Conservation (phyloP, 2,329 filamentous ascomycete genomes). For the Diaporthe helianthi region DNA sequence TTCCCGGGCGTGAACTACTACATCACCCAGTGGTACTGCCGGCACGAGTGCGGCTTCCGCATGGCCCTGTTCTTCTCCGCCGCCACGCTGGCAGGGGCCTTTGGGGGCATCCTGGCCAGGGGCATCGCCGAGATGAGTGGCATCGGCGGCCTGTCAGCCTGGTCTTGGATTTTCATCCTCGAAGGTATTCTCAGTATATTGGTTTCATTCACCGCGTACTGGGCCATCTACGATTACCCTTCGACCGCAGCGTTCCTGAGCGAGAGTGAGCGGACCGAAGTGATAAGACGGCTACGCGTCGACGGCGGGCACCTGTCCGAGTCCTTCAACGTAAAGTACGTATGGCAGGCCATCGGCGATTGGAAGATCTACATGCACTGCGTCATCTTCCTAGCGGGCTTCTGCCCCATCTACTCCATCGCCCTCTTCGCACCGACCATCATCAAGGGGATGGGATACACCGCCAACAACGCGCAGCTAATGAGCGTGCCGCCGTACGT, state of each 20-base stretch:
- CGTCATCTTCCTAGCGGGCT: conserved; percentile 67
- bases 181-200: conserved; percentile 61
- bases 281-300: conserved; percentile 51
- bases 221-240: conserved; percentile 65
- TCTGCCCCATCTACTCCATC: conserved; percentile 65
- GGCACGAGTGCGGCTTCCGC: conserved; percentile 66
- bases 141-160: conserved; percentile 60
- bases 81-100: conserved; percentile 66
- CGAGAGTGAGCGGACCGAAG: conserved; percentile 50
- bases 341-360: conserved; percentile 63
- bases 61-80: conserved; percentile 67
- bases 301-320: conserved; percentile 59
- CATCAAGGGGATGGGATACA: conserved; percentile 59
- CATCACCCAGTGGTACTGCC: conserved; percentile 65
- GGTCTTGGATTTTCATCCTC: conserved; percentile 83
- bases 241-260: conserved; percentile 57
- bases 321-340: conserved; percentile 62
- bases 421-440: conserved; percentile 69
- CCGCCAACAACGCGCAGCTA: conserved; percentile 62
- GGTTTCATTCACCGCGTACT: conserved; percentile 47
- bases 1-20: conserved; percentile 65
- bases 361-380: conserved; percentile 65
- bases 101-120: conserved; percentile 66
- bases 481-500: conserved; percentile 69
- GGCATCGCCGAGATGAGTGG: conserved; percentile 66